Evolutionary conservation across 768 basidiomycete species (phyloP).

Genomic region (Tephrocybe sp.): DNA sequence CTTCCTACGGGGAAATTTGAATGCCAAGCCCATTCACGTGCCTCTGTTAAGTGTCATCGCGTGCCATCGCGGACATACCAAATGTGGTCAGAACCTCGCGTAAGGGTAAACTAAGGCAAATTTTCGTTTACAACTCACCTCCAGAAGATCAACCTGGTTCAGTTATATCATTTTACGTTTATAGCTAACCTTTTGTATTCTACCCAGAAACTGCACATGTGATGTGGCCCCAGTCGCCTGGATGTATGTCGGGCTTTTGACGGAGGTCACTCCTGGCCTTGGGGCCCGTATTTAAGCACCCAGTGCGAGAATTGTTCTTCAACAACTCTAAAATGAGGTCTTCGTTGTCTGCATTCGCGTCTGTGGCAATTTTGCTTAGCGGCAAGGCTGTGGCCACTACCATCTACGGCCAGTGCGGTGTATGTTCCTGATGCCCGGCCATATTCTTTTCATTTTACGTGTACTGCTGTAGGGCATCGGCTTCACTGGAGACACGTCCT

Average conservation of each 20-base stretch:
- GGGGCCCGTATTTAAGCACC: constrained; percentile 10
- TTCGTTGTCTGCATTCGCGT: constrained; percentile 29
- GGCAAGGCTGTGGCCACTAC: constrained; percentile 32
- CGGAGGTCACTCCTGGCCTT: constrained; percentile 16
- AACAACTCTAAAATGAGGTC: constrained; percentile 25
- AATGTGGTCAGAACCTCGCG: no score
- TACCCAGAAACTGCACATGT: constrained; percentile 16
- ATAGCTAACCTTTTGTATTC: not conserved
- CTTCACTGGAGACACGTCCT: constrained; percentile 44
- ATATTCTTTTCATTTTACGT: not conserved
- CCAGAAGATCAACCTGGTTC: no score
- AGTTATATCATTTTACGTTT: no score
- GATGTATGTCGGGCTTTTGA: constrained; percentile 32
- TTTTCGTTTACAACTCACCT: no score
- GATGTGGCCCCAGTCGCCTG: constrained; percentile 7
- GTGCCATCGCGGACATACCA: no score
- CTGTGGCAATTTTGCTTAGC: constrained; percentile 31
- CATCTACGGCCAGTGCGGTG: constrained; percentile 55
- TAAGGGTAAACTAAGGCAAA: no score
- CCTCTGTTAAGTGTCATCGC: no score
- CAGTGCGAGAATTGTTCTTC: not conserved
- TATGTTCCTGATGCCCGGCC: constrained; percentile 22
- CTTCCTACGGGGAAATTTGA: no score
- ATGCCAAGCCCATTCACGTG: no score
- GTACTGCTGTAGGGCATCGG: constrained; percentile 31